Evolutionary conservation across 495 filamentous ascomycete species (phyloP), one percentile per base, ranked within the genome.

Genomic region (Immersiella caudata): DNA sequence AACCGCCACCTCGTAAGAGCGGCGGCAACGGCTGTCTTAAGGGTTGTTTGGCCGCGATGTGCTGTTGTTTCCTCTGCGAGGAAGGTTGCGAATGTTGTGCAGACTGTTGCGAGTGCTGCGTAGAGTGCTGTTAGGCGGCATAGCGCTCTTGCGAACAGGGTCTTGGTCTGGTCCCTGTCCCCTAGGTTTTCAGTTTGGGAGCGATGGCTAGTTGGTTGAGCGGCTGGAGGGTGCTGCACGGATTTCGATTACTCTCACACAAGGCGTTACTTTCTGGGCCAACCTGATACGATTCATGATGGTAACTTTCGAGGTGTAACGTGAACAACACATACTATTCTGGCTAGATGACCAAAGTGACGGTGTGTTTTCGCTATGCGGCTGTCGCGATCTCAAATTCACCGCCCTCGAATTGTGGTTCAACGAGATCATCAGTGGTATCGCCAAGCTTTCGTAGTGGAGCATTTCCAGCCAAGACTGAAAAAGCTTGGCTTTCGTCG

Each of bases 1-100:
- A 84, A 64, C 86, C 85, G 33, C 84, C 82, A 35, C 85, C 80
- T 46, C 82, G 83, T 71, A 79, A 83, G 63, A 75, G 72, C 60
- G 84, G 81, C 25, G 83, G 85, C 64, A 78, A 79, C 20, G 89
- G 89, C 60, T 92, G 89, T 68, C 81, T 93, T 67, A 78, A 79
- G 60, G 83, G 83, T 33, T 91, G 91, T 78, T 75, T 93, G 27
- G 89, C 89, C 16, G 83, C 84, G 25, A 78, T 93, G 54, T 92
- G 90, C 82, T 93, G 91, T 73, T 93, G 90, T 72, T 93, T 89
- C 78, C 85, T 93, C 24, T 90, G 89, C 70, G 90, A 92, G 73
- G 88, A 93, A 78, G 85, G 89, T 55, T 93, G 91, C 74, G 90
- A 92, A 70, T 92, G 90, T 79, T 93, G 90, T 73, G 85, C 87